Percentiles rank a stretch among this genome's conserved stretches.
Evolutionary conservation across 2,329 filamentous ascomycete genomes (phyloP).

Genomic region (Stachybotrys chartarum): DNA sequence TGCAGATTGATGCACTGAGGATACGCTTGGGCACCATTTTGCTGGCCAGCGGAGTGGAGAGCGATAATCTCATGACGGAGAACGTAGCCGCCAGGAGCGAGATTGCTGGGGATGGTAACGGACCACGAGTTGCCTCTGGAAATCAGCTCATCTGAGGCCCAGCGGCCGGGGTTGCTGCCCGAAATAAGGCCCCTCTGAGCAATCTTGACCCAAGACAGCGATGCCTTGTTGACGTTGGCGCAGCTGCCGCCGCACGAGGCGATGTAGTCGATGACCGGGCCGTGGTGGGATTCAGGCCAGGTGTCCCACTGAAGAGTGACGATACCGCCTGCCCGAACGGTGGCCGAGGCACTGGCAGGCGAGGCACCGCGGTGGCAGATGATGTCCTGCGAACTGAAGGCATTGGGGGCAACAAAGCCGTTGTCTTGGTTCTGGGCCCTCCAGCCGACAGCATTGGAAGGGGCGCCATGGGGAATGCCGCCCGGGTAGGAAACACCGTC

Average conservation of each 20-base stretch:
- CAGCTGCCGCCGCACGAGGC: constrained; percentile 53
- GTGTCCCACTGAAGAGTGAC: constrained; percentile 32
- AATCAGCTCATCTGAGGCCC: constrained; percentile 34
- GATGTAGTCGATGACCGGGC: constrained; percentile 57
- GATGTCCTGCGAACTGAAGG: constrained; percentile 32
- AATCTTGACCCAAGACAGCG: constrained; percentile 58
- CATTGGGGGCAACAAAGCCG: constrained; percentile 39
- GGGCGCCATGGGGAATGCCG: too few relatives aligned
- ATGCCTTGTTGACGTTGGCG: constrained; percentile 41
- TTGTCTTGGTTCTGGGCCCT: constrained; percentile 34
- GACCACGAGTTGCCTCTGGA: constrained; percentile 24
- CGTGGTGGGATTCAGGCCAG: constrained; percentile 34
- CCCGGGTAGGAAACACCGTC: too few relatives aligned
- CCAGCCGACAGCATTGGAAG: constrained; percentile 21
- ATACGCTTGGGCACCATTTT: constrained; percentile 43
- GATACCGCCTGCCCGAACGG: constrained; percentile 29
- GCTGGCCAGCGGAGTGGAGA: constrained; percentile 32
- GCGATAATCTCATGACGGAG: constrained; percentile 46
- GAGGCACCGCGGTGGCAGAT: constrained; percentile 36
- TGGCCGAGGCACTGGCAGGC: constrained; percentile 28
- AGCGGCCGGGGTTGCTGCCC: constrained; percentile 32
- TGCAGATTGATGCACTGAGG: constrained; percentile 43
- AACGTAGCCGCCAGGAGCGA: constrained; percentile 35
- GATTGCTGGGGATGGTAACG: constrained; percentile 22
- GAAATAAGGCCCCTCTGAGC: constrained; percentile 35